phyloP scores from a whole-genome alignment of 108 stramenopile genomes.

The Parmales sp. region DNA sequence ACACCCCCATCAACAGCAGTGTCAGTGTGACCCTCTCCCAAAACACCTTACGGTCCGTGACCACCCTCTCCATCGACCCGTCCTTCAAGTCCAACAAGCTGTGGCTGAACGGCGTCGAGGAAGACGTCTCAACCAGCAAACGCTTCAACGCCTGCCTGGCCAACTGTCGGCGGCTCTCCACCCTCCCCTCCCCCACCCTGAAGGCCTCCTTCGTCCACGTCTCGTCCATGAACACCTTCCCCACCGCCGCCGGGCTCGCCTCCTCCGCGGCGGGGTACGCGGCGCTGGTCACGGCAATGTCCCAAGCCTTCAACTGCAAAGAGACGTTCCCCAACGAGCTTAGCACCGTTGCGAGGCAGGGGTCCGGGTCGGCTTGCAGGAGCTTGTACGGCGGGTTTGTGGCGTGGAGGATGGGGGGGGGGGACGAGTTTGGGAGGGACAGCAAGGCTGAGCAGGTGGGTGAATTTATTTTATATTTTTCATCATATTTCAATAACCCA shows the following conservation, averaged over 20 bases:
- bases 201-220: slow-evolving; percentile 54
- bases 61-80: slow-evolving; percentile 68
- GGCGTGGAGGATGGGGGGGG: slow-evolving; percentile 74
- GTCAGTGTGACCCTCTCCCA: slow-evolving; percentile 85
- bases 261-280: slow-evolving; percentile 88
- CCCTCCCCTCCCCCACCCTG: background rate
- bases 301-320: slow-evolving; percentile 59
- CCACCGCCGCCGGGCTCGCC: slow-evolving; percentile 91
- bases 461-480: too few relatives aligned
- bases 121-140: slow-evolving; percentile 33
- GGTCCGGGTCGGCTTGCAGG: slow-evolving; percentile 86
- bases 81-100: slow-evolving; percentile 69
- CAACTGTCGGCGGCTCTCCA: slow-evolving; percentile 49
- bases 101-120: slow-evolving; percentile 87
- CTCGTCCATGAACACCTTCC: slow-evolving; percentile 86
- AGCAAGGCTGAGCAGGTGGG: slow-evolving; percentile 83
- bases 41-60: slow-evolving; percentile 80
- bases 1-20: slow-evolving; percentile 88
- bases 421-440: slow-evolving; percentile 60
- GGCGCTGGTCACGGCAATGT: slow-evolving; percentile 75
- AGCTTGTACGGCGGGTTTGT: slow-evolving; percentile 95
- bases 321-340: slow-evolving; percentile 72
- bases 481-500: too few relatives aligned
- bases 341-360: slow-evolving; percentile 86
- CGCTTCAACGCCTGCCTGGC: slow-evolving; percentile 73